Evolutionary conservation across 495 filamentous ascomycete genomes (phyloP).

Genomic region (Trypethelium eluteriae): DNA sequence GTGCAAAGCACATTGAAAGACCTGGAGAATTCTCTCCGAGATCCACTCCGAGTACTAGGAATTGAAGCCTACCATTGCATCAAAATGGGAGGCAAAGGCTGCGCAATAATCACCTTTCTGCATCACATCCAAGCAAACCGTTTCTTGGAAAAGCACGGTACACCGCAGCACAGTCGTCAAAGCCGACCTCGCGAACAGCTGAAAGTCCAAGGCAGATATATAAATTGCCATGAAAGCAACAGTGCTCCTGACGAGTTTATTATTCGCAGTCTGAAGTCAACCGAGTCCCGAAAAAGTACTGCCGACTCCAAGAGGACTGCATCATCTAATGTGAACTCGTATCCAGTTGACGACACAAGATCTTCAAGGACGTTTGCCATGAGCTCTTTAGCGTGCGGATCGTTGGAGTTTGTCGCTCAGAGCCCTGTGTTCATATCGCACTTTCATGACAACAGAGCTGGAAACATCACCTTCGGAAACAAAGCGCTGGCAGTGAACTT

Average conservation of each 20-base stretch:
- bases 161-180: not conserved
- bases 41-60: conserved; percentile 17
- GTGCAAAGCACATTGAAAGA: conserved; percentile 20
- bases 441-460: conserved; percentile 15
- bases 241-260: conserved; percentile 10
- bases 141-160: conserved; percentile 24
- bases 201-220: not conserved
- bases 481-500: conserved; percentile 22
- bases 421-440: conserved; percentile 20
- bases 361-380: conserved; percentile 14
- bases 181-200: conserved; percentile 9
- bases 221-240: conserved; percentile 13
- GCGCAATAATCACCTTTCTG: conserved; percentile 24
- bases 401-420: conserved; percentile 19
- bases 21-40: conserved; percentile 19
- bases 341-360: not conserved
- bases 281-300: conserved; percentile 5
- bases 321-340: not conserved
- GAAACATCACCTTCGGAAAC: conserved; percentile 22
- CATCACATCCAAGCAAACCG: conserved; percentile 5
- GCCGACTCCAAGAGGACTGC: not conserved
- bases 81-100: conserved; percentile 20
- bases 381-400: conserved; percentile 18
- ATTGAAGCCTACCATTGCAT: conserved; percentile 17
- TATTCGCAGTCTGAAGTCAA: conserved; percentile 10